Conservation (phyloP, 1,284 basidiomycete species). For the Singerocomus inundabilis region DNA sequence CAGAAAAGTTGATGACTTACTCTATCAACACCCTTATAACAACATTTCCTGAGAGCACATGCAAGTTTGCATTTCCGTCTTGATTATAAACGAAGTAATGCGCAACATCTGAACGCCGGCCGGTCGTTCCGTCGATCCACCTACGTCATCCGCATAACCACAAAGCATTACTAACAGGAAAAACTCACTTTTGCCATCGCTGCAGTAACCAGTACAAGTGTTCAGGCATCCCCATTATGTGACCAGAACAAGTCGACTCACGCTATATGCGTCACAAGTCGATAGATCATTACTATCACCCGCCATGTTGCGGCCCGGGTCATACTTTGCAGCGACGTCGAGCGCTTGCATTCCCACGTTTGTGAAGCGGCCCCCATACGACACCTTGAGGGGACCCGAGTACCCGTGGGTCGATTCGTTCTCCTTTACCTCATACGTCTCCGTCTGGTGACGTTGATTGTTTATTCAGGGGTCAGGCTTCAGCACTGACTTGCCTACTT, state of each 20-base stretch:
- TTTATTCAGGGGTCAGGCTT: neutral
- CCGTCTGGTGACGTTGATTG: conserved; percentile 13
- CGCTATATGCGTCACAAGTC: conserved; percentile 29
- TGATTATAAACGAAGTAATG: conserved; percentile 22
- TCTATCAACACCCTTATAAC: conserved; percentile 21
- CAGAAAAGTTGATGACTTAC: conserved; percentile 4
- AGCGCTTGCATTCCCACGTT: conserved; percentile 31
- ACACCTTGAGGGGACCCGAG: conserved; percentile 35
- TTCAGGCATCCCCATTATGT: too few species aligned
- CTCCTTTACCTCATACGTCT: conserved; percentile 27
- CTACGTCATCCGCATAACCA: conserved; percentile 1
- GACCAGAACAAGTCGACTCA: conserved; percentile 5
- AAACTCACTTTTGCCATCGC: conserved; percentile 22
- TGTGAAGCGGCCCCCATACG: conserved; percentile 26
- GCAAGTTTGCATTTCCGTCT: conserved; percentile 19
- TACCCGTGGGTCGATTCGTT: conserved; percentile 27
- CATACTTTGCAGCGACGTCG: conserved; percentile 28
- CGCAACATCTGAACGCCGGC: conserved; percentile 23
- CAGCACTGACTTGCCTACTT: conserved; percentile 32
- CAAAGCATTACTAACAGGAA: neutral
- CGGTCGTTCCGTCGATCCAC: conserved; percentile 24
- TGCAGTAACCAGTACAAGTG: conserved; percentile 2
- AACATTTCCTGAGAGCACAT: conserved; percentile 15
- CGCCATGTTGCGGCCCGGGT: conserved; percentile 24
- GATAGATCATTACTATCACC: conserved; percentile 31